phyloP scores from a whole-genome alignment of 768 basidiomycete genomes.

The Leccinum pellstonianum region DNA sequence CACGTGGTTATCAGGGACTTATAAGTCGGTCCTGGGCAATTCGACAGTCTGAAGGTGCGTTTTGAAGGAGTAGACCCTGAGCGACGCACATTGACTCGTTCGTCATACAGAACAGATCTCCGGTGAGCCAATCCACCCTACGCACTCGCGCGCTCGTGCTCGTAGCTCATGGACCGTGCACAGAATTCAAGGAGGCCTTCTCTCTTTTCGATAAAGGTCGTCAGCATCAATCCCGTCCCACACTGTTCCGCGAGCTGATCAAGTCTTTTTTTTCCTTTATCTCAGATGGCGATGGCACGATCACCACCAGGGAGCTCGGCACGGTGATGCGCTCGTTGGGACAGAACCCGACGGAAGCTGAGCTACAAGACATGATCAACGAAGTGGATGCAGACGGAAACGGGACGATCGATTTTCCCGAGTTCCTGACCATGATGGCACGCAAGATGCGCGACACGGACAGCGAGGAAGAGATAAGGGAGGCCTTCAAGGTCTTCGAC shows the following conservation, averaged over 20 bases:
- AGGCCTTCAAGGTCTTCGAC: conserved; percentile 97
- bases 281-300: conserved; percentile 88
- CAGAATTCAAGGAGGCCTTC: conserved; percentile 99
- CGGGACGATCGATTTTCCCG: conserved; percentile 82
- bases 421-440: conserved; percentile 84
- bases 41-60: conserved; percentile 56
- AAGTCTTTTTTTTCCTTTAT: background rate
- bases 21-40: conserved; percentile 14
- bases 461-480: conserved; percentile 90
- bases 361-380: conserved; percentile 94
- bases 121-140: conserved; percentile 47
- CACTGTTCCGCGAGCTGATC: background rate
- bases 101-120: conserved; percentile 76
- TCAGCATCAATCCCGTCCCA: background rate
- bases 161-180: conserved; percentile 4
- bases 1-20: conserved; percentile 13
- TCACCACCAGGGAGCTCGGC: conserved; percentile 87
- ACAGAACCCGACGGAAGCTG: conserved; percentile 90
- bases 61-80: background rate
- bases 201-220: conserved; percentile 94
- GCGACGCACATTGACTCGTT: background rate
- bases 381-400: conserved; percentile 90
- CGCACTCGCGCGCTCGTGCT: background rate
- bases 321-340: conserved; percentile 93
- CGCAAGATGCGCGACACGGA: conserved; percentile 91